phyloP scores from a whole-genome alignment of 208 protist species.

The Trichomonas gallinae region DNA sequence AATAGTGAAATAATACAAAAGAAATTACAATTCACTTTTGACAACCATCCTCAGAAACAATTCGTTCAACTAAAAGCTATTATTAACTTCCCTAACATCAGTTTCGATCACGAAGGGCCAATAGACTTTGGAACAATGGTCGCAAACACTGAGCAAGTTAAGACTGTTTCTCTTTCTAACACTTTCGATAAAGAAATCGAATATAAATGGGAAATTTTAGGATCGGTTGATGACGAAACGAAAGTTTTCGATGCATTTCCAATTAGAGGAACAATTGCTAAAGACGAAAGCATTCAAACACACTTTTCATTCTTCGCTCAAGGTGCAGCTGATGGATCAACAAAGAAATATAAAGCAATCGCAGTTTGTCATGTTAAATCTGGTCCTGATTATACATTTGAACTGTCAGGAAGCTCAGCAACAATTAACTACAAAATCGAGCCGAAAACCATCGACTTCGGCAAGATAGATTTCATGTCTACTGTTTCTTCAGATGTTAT shows the following conservation, averaged over 20 bases:
- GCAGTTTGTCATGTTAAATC: not conserved
- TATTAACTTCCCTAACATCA: not conserved
- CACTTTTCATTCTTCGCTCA: not conserved
- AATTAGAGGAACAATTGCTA: not conserved
- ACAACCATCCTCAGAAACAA: not conserved
- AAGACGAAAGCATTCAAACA: not conserved
- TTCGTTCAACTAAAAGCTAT: not conserved
- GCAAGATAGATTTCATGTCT: not conserved
- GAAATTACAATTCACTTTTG: not conserved
- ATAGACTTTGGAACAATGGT: not conserved
- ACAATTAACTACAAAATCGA: not conserved
- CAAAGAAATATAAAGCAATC: not conserved
- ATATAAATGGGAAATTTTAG: not conserved
- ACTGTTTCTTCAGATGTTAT: not conserved
- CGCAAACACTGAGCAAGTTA: not conserved
- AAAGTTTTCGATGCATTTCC: conserved; percentile 3
- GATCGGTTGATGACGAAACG: not conserved
- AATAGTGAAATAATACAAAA: not conserved
- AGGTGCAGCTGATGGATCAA: not conserved
- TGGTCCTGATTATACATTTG: not conserved
- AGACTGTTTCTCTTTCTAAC: not conserved
- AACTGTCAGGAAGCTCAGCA: not conserved
- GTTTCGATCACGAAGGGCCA: not conserved
- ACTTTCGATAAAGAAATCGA: not conserved
- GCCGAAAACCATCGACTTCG: not conserved